These are phyloP conservation scores for Acacia pycnantha DNA, from an alignment of 331 rosid genomes.

Conservation along the genomic window DNA sequence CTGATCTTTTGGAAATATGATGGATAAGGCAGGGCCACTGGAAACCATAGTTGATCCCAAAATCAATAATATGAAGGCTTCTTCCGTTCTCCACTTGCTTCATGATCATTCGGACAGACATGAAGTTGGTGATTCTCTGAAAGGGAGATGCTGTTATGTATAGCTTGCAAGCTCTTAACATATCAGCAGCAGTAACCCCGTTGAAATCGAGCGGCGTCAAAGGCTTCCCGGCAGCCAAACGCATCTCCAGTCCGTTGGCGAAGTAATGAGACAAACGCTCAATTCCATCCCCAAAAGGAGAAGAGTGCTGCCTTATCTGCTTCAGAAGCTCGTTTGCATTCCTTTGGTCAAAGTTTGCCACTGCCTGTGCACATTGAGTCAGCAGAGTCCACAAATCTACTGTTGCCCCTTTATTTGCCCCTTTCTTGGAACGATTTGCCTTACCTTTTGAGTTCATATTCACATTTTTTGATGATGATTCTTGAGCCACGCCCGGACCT, in stretches of 20 bases:
- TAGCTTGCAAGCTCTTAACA: slow-evolving; percentile 68
- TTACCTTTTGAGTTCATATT: slow-evolving; percentile 38
- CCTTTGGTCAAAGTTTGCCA: slow-evolving; percentile 65
- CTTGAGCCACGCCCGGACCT: neutral
- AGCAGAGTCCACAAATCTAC: slow-evolving; percentile 79
- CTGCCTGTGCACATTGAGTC: slow-evolving; percentile 82
- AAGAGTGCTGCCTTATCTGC: slow-evolving; percentile 69
- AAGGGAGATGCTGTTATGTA: slow-evolving; percentile 62
- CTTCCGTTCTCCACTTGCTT: slow-evolving; percentile 46
- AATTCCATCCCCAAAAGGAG: slow-evolving; percentile 67
- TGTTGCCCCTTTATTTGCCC: slow-evolving; percentile 24
- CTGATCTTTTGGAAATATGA: slow-evolving; percentile 48
- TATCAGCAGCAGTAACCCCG: slow-evolving; percentile 53
- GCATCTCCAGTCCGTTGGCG: slow-evolving; percentile 69
- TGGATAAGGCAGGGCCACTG: slow-evolving; percentile 92
- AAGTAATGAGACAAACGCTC: slow-evolving; percentile 81
- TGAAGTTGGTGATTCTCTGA: slow-evolving; percentile 52
- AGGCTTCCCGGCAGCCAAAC: slow-evolving; percentile 59
- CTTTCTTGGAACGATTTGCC: slow-evolving; percentile 45
- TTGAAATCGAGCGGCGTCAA: slow-evolving; percentile 26
- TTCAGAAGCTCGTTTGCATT: slow-evolving; percentile 56
- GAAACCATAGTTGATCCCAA: slow-evolving; percentile 80
- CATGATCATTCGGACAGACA: slow-evolving; percentile 44
- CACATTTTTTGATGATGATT: slow-evolving; percentile 24
- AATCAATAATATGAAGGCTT: slow-evolving; percentile 71